phyloP scores from a whole-genome alignment of 2,329 filamentous ascomycete genomes.

The Fusarium phyllophilum region DNA sequence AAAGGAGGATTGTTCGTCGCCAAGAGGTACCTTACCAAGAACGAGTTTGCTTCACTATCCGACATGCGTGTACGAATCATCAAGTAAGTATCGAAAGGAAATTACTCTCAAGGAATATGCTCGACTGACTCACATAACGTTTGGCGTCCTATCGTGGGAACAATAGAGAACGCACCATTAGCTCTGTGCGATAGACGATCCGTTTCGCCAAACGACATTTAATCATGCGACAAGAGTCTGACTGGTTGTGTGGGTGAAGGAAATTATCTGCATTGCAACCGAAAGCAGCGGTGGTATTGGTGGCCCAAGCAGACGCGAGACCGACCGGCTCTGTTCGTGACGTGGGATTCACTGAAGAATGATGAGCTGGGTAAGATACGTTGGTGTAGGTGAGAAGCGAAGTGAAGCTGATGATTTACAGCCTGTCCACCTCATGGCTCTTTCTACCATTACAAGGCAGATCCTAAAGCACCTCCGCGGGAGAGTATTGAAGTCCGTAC shows the following conservation, averaged over 20 bases:
- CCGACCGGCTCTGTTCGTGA: not conserved
- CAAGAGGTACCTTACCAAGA: too few species aligned
- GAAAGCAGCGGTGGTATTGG: not conserved
- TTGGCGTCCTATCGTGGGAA: not conserved
- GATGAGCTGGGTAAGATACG: not conserved
- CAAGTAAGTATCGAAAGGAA: not conserved
- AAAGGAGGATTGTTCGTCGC: too few species aligned
- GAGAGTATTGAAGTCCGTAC: too few species aligned
- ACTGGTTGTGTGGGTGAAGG: not conserved
- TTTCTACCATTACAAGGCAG: not conserved
- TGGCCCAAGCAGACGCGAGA: not conserved
- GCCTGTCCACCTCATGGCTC: not conserved
- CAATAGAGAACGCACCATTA: not conserved
- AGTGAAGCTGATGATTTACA: not conserved
- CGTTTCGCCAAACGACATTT: not conserved
- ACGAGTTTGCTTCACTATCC: too few species aligned
- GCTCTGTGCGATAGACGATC: not conserved
- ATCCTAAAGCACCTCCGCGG: too few species aligned
- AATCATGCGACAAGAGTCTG: not conserved
- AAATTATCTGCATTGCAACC: not conserved
- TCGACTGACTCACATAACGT: not conserved
- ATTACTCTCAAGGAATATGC: not conserved
- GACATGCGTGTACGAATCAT: not conserved
- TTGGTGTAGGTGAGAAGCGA: not conserved
- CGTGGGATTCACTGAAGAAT: not conserved